Evolutionary conservation across 176 grass and related monocot species (phyloP), one percentile per base, ranked within the genome.

Genomic region (Alopecurus myosuroides): DNA sequence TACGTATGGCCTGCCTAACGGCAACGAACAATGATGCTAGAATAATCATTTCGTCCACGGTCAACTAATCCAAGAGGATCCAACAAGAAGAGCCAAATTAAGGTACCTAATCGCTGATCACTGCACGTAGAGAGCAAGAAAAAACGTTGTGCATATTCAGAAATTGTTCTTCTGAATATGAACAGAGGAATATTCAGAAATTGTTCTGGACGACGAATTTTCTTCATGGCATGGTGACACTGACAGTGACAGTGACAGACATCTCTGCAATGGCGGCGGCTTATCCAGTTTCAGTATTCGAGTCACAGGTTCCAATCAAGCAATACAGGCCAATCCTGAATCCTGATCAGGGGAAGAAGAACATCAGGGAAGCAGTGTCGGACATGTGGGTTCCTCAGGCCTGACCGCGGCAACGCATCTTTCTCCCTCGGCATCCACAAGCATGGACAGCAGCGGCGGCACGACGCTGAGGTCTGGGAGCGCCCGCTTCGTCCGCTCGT

Each of bases 361-460:
- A 62, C 3, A 46, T 23, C 14, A 29, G 1, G 23, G 41, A 53
- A 28, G 5, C 3, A 30, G 12, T 37, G 2, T 78, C 92, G 75
- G 49, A 95, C 93, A 80, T 95, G 85, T 88, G 86, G 1, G 88
- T 84, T 1, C 93, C 90, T 63, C 83, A 77, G 56, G 89, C 39
- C 70, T 80, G 0, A 78, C 90, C 5, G 88, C 85, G 36, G 81
- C 76, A n/a, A n/a, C n/a, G n/a, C n/a, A n/a, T n/a, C n/a, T n/a
- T n/a, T n/a, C 11, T 35, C 5, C 49, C 0, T 82, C 89, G 1
- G 14, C 64, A 4, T n/a, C n/a, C n/a, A n/a, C n/a, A n/a, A 94
- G 39, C 92, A 94, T 91, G 37, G 86, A 49, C 40, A 94, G 50
- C 48, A 94, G 89, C 72, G 89, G 66, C 66, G 81, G 77, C 36